Evolutionary conservation across 495 filamentous ascomycete genomes (phyloP).

Genomic region (Podospora anserina): DNA sequence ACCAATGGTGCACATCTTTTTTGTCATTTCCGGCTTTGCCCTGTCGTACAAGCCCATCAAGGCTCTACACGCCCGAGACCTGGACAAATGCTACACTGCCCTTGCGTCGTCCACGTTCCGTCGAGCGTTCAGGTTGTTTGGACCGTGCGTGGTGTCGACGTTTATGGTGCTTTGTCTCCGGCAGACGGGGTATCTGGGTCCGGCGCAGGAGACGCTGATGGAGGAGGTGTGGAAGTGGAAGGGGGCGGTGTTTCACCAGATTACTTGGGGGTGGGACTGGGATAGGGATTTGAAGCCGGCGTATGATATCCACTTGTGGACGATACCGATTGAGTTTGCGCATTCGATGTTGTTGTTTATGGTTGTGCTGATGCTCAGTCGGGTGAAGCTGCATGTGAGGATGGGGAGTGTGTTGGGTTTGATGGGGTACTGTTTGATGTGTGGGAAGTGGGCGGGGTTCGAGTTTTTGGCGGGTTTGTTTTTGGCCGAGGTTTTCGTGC

Average conservation of each 20-base stretch:
- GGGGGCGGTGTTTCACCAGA: constrained; percentile 42
- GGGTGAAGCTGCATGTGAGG: constrained; percentile 46
- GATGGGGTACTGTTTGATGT: constrained; percentile 55
- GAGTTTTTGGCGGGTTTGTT: constrained; percentile 59
- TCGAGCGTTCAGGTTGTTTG: constrained; percentile 59
- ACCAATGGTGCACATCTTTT: constrained; percentile 72
- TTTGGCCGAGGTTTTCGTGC: constrained; percentile 55
- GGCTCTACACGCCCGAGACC: constrained; percentile 51
- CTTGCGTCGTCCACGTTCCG: constrained; percentile 64
- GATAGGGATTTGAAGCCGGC: constrained; percentile 49
- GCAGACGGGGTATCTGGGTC: constrained; percentile 47
- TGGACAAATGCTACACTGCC: constrained; percentile 32
- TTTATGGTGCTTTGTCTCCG: constrained; percentile 53
- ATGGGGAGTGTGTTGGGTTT: constrained; percentile 44
- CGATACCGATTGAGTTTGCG: constrained; percentile 63
- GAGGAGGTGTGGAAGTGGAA: constrained; percentile 52
- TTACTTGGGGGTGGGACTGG: constrained; percentile 56
- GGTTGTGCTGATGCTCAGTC: constrained; percentile 52
- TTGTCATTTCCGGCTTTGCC: constrained; percentile 68
- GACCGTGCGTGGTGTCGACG: constrained; percentile 57
- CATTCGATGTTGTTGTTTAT: constrained; percentile 63
- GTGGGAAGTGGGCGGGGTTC: constrained; percentile 57
- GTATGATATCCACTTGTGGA: constrained; percentile 65
- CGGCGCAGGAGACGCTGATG: constrained; percentile 33
- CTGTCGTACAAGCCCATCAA: constrained; percentile 63